Evolutionary conservation across 805 yeast species (phyloP).

Genomic region (Barnettozyma sp.): DNA sequence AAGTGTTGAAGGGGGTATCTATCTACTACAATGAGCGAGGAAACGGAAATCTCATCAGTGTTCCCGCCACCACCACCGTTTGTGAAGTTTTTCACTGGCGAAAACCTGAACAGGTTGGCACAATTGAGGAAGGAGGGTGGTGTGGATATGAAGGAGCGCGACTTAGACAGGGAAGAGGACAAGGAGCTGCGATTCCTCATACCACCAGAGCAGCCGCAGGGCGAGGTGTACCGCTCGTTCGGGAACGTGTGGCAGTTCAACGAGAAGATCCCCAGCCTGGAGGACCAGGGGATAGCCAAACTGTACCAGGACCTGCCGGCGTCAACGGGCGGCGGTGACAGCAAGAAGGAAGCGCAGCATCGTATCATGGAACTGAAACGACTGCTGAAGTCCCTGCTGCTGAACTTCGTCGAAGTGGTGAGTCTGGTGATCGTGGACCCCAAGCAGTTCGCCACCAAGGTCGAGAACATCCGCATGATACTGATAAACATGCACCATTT

Average conservation of each 20-base stretch:
- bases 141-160: constrained; percentile 24
- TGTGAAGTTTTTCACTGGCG: constrained; percentile 63
- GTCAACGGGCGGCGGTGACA: constrained; percentile 2
- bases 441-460: constrained; percentile 48
- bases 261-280: constrained; percentile 70
- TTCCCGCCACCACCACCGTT: constrained; percentile 95
- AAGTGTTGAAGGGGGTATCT: too few relatives aligned
- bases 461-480: constrained; percentile 73
- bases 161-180: constrained; percentile 29
- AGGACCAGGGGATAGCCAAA: constrained; percentile 72
- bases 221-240: constrained; percentile 70
- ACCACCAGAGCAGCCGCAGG: constrained; percentile 61
- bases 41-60: constrained; percentile 48
- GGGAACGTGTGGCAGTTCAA: constrained; percentile 81
- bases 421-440: constrained; percentile 77
- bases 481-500: constrained; percentile 88
- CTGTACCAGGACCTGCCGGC: constrained; percentile 39
- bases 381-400: constrained; percentile 66
- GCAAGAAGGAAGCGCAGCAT: constrained; percentile 26
- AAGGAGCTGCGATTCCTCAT: constrained; percentile 49
- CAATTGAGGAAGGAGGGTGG: constrained; percentile 17
- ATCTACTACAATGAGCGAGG: constrained; percentile 16
- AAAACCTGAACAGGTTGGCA: constrained; percentile 45
- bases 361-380: constrained; percentile 60
- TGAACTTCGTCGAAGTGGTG: constrained; percentile 75